These are phyloP conservation scores for Bipolaris gigantea DNA, from an alignment of 2,329 filamentous ascomycete species.

Conservation along the genomic window DNA sequence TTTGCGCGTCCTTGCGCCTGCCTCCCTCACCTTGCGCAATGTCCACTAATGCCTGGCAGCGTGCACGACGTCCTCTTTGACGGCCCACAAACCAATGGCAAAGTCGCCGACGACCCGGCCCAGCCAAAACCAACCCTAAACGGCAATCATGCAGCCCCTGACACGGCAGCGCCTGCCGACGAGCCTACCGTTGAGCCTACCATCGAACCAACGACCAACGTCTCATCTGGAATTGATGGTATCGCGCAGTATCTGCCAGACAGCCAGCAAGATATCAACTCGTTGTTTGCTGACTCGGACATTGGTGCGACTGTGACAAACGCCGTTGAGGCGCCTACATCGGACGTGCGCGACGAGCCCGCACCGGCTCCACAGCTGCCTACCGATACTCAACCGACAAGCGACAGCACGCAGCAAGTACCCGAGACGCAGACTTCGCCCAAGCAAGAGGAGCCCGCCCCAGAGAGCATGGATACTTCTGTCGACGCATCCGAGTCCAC, in stretches of 20 bases:
- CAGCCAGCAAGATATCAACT: conserved; percentile 44
- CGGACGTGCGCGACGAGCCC: conserved; percentile 39
- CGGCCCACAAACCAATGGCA: conserved; percentile 28
- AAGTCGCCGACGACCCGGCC: conserved; percentile 22
- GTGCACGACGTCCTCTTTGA: conserved; percentile 43
- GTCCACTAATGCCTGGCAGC: conserved; percentile 27
- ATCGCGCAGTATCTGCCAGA: conserved; percentile 49
- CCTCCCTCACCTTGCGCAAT: conserved; percentile 12
- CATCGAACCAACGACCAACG: conserved; percentile 45
- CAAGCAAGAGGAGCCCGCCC: conserved; percentile 16
- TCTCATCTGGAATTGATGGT: conserved; percentile 49
- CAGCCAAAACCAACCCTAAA: conserved; percentile 34
- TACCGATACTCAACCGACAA: conserved; percentile 20
- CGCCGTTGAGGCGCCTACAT: conserved; percentile 47
- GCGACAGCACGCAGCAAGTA: conserved; percentile 35
- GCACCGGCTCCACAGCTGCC: conserved; percentile 17
- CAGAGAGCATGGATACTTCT: conserved; percentile 35
- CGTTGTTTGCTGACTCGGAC: conserved; percentile 44
- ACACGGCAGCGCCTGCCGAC: conserved; percentile 23
- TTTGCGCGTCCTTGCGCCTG: conserved; percentile 15
- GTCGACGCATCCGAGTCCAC: conserved; percentile 21
- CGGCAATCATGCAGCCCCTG: conserved; percentile 33
- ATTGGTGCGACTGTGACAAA: conserved; percentile 37
- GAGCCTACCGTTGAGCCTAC: conserved; percentile 28
- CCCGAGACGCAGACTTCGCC: conserved; percentile 33